phyloP scores from a whole-genome alignment of 2,329 filamentous ascomycete species.

The Paraphoma chrysanthemicola region DNA sequence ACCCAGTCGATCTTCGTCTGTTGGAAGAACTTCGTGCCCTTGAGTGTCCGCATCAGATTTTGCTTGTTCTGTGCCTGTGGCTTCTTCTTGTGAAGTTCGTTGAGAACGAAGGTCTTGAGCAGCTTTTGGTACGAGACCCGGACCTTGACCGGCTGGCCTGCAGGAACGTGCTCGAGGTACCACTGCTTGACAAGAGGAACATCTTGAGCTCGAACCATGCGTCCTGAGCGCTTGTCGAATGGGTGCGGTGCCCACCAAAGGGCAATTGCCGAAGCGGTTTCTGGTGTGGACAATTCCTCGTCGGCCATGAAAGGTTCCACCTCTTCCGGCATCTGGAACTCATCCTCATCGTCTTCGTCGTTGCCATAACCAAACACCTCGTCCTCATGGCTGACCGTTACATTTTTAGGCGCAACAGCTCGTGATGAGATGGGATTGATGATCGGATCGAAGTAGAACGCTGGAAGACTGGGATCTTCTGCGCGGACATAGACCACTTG shows the following conservation, averaged over 20 bases:
- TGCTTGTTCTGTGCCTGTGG: conserved; percentile 97
- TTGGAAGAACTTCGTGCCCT: conserved; percentile 99
- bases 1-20: conserved; percentile 99
- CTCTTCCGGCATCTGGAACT: conserved; percentile 80
- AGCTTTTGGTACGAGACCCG: conserved; percentile 98
- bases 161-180: conserved; percentile 95
- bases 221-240: conserved; percentile 90
- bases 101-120: conserved; percentile 93
- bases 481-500: conserved; percentile 90
- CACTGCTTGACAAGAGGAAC: conserved; percentile 97
- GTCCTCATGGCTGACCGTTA: conserved; percentile 91
- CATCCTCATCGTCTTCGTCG: conserved; percentile 81
- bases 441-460: conserved; percentile 97
- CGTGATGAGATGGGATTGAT: conserved; percentile 98
- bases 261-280: conserved; percentile 89
- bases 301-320: conserved; percentile 89
- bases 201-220: conserved; percentile 96
- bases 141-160: conserved; percentile 92
- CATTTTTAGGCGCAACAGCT: conserved; percentile 90
- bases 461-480: conserved; percentile 87
- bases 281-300: conserved; percentile 85
- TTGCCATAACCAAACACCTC: conserved; percentile 86
- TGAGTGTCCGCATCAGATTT: conserved; percentile 85
- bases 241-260: conserved; percentile 99
- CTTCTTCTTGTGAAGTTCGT: conserved; percentile 94